These are phyloP conservation scores for Mortierella sp. DNA, from an alignment of 371 early-diverging fungal genomes.

Conservation along the genomic window DNA sequence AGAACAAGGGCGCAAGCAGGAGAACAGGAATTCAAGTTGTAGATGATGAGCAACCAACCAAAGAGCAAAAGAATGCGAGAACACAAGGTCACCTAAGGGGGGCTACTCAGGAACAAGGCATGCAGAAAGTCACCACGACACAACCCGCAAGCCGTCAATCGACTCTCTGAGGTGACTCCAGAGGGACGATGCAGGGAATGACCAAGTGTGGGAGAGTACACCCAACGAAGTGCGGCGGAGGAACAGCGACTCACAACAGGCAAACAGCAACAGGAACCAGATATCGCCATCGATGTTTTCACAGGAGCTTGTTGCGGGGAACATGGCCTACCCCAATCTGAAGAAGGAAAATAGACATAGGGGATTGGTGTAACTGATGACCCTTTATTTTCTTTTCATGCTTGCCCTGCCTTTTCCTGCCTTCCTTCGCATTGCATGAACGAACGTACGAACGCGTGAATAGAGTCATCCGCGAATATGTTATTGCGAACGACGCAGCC, in stretches of 20 bases:
- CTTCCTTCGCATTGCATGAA: neutral
- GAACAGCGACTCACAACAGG: too few relatives aligned
- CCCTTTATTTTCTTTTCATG: neutral
- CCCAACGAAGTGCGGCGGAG: neutral
- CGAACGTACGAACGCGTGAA: neutral
- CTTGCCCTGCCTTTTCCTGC: slow-evolving; percentile 4
- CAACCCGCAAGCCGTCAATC: neutral
- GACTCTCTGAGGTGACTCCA: too few relatives aligned
- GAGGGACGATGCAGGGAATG: neutral
- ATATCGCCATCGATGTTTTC: neutral
- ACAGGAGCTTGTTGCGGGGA: neutral
- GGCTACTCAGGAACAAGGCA: neutral
- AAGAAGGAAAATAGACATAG: neutral
- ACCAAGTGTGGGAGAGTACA: neutral
- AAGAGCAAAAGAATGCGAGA: neutral
- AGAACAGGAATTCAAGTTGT: neutral
- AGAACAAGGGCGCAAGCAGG: neutral
- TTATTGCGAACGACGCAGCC: slow-evolving; percentile 61
- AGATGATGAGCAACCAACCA: neutral
- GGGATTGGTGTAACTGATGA: neutral
- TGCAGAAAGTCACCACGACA: neutral
- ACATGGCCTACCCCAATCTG: neutral
- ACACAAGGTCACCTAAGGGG: neutral
- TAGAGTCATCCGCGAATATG: slow-evolving; percentile 81
- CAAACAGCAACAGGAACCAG: neutral